Evolutionary conservation across 805 yeast genomes (phyloP).

Genomic region (Cyberlindnera veronae): DNA sequence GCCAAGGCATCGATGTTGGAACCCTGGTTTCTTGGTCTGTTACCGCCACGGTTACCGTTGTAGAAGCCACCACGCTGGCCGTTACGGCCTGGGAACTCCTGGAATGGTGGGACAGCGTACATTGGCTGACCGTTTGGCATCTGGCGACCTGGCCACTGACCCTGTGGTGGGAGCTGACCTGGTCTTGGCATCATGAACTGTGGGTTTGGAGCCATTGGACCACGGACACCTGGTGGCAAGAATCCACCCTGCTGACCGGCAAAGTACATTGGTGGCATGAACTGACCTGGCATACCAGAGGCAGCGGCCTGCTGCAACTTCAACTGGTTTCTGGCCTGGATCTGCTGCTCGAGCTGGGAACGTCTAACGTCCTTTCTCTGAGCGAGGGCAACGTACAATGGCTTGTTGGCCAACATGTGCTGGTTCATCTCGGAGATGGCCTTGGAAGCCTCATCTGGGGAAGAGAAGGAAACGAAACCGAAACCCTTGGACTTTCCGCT

Average conservation of each 20-base stretch:
- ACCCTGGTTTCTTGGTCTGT: slow-evolving; percentile 34
- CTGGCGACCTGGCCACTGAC: slow-evolving; percentile 53
- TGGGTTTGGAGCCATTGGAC: slow-evolving; percentile 71
- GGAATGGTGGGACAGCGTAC: slow-evolving; percentile 79
- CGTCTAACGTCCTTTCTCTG: slow-evolving; percentile 98
- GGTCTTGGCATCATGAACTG: slow-evolving; percentile 75
- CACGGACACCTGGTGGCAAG: slow-evolving; percentile 81
- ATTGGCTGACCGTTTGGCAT: slow-evolving; percentile 84
- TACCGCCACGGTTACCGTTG: slow-evolving; percentile 40
- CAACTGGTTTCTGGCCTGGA: slow-evolving; percentile 96
- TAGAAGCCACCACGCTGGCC: slow-evolving; percentile 41
- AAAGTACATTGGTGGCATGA: slow-evolving; percentile 78
- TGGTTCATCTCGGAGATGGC: slow-evolving; percentile 99
- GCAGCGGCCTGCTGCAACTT: slow-evolving; percentile 96
- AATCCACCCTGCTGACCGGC: slow-evolving; percentile 61
- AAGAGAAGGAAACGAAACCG: slow-evolving; percentile 96
- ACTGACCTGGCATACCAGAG: slow-evolving; percentile 82
- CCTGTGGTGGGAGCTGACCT: slow-evolving; percentile 49
- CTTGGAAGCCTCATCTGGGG: slow-evolving; percentile 98
- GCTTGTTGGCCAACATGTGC: slow-evolving; percentile 91
- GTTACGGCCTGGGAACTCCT: slow-evolving; percentile 54
- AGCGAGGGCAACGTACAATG: slow-evolving; percentile 96
- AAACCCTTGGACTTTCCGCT: slow-evolving; percentile 95
- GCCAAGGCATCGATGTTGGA: slow-evolving; percentile 43
- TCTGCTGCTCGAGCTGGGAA: slow-evolving; percentile 94